phyloP scores from a whole-genome alignment of 2,329 filamentous ascomycete genomes.

The Hypoxylon sp. region DNA sequence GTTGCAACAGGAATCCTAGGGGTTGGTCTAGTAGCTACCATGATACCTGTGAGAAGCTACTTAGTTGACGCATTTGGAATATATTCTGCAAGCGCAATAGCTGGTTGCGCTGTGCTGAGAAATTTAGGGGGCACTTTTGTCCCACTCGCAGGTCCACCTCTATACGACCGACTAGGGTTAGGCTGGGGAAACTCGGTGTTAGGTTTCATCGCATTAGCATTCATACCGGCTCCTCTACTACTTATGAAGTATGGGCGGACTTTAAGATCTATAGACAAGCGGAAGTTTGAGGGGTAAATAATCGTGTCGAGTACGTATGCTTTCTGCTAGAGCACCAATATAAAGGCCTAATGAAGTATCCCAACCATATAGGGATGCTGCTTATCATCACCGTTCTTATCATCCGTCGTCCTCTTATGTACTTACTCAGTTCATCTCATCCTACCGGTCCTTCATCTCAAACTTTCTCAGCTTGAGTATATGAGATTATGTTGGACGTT shows the following conservation, averaged over 20 bases:
- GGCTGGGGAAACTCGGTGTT: slow-evolving; percentile 43
- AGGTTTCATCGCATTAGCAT: slow-evolving; percentile 37
- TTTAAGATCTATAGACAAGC: not conserved
- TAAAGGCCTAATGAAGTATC: too few relatives aligned
- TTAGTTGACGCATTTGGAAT: slow-evolving; percentile 33
- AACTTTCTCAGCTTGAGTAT: too few relatives aligned
- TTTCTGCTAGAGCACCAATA: too few relatives aligned
- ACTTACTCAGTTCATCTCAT: too few relatives aligned
- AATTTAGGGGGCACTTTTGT: slow-evolving; percentile 61
- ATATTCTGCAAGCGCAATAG: slow-evolving; percentile 33
- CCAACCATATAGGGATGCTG: too few relatives aligned
- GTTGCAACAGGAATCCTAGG: slow-evolving; percentile 31
- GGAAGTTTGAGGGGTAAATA: not conserved
- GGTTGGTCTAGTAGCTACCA: slow-evolving; percentile 25
- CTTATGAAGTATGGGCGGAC: slow-evolving; percentile 33
- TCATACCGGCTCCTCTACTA: slow-evolving; percentile 37
- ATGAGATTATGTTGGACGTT: too few relatives aligned
- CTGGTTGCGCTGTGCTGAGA: slow-evolving; percentile 61
- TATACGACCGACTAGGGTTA: slow-evolving; percentile 50
- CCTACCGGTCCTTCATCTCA: too few relatives aligned
- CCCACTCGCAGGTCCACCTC: slow-evolving; percentile 66
- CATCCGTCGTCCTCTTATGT: too few relatives aligned
- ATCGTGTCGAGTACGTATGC: too few relatives aligned
- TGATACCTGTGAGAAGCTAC: slow-evolving; percentile 30
- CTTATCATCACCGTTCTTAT: too few relatives aligned